Conservation (phyloP, 352 stramenopile genomes). For the Plasmopara halstedii region DNA sequence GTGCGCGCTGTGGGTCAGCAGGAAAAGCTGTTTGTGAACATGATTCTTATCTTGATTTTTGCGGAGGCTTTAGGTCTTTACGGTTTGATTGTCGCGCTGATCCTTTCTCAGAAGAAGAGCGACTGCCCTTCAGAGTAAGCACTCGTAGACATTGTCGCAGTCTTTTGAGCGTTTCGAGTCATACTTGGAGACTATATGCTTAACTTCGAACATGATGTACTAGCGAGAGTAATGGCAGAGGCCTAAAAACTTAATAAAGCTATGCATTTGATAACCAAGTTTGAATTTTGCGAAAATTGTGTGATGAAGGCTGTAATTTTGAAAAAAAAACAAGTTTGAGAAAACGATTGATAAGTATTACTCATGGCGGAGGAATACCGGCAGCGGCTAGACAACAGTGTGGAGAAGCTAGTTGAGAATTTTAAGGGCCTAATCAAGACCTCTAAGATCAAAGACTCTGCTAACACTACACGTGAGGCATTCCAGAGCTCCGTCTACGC, state of each 20-base stretch:
- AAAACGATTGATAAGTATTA: too few species aligned
- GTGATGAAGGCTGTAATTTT: constrained; percentile 31
- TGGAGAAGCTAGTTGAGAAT: constrained; percentile 85
- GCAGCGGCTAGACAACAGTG: constrained; percentile 81
- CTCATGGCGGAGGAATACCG: constrained; percentile 80
- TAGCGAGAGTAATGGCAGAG: too few species aligned
- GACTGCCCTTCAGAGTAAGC: constrained; percentile 37
- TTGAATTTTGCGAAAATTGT: background rate
- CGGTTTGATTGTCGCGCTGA: constrained; percentile 94
- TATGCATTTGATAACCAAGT: background rate
- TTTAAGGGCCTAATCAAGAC: constrained; percentile 81
- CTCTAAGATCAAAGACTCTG: constrained; percentile 73
- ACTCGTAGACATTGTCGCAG: background rate
- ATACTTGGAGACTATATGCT: too few species aligned
- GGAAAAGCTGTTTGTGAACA: constrained; percentile 97
- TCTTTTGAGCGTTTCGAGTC: too few species aligned
- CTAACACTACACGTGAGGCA: constrained; percentile 69
- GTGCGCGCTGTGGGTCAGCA: constrained; percentile 96
- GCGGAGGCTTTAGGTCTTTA: constrained; percentile 96
- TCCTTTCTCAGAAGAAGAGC: constrained; percentile 80
- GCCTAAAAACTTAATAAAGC: background rate
- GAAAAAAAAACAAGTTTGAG: background rate
- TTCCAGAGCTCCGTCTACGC: constrained; percentile 81
- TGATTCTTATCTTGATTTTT: constrained; percentile 99
- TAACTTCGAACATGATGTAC: too few species aligned